Conservation (phyloP, 768 basidiomycete species). For the Tulasnella sp. region DNA sequence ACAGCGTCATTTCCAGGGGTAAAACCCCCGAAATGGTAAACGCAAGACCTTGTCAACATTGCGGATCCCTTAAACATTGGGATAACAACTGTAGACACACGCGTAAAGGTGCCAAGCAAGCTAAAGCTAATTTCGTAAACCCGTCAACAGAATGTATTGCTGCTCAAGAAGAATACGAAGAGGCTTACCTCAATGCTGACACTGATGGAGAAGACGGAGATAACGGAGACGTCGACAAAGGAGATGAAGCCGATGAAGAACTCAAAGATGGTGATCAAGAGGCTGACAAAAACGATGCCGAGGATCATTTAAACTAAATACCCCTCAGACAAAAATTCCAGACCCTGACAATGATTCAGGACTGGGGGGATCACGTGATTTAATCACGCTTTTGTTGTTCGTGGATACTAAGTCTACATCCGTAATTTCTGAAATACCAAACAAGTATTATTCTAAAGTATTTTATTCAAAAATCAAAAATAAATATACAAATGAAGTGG, state of each 20-base stretch:
- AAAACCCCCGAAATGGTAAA: conserved; percentile 20
- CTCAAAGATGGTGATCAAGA: not conserved
- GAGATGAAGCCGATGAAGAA: not conserved
- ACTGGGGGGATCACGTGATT: not conserved
- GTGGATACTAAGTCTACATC: too few relatives aligned
- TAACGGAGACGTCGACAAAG: not conserved
- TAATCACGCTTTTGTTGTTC: too few relatives aligned
- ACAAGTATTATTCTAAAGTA: too few relatives aligned
- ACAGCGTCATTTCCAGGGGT: conserved; percentile 17
- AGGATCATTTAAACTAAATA: too few relatives aligned
- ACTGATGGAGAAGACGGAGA: not conserved
- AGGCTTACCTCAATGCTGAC: conserved; percentile 19
- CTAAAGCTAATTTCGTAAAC: conserved; percentile 19
- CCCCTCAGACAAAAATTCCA: too few relatives aligned
- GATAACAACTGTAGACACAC: conserved; percentile 26
- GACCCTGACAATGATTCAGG: too few relatives aligned
- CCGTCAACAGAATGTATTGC: conserved; percentile 16
- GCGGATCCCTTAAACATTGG: conserved; percentile 29
- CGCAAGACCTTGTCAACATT: conserved; percentile 26
- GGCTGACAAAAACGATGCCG: too few relatives aligned
- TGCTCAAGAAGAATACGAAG: conserved; percentile 25
- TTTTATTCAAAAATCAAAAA: too few relatives aligned
- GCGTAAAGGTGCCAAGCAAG: conserved; percentile 17
- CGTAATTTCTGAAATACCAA: too few relatives aligned
- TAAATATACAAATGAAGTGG: too few relatives aligned